A percentile compares a stretch with the other conserved stretches of the same genome.
Conservation (phyloP, 106 monocot genomes). For the Chionographis japonica region DNA sequence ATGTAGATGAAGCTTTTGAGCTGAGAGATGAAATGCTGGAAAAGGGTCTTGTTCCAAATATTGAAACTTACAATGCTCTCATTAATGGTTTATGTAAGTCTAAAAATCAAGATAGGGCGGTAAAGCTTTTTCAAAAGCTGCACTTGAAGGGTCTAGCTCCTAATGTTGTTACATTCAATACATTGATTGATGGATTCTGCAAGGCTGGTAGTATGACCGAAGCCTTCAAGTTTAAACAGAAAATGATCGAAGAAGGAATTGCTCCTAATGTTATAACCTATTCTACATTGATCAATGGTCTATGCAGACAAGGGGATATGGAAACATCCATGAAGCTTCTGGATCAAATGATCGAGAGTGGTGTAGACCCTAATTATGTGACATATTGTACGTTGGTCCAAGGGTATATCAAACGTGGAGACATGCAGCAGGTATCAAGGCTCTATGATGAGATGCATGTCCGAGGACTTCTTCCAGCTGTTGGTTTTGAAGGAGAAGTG, state of each 20-base stretch:
- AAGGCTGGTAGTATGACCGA: conserved; percentile 51
- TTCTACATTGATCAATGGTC: conserved; percentile 73
- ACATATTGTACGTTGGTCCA: conserved; percentile 54
- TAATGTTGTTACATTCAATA: conserved; percentile 75
- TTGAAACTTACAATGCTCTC: conserved; percentile 85
- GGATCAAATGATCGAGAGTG: conserved; percentile 68
- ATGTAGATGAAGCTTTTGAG: conserved; percentile 60
- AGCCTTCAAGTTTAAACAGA: conserved; percentile 78
- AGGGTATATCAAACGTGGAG: conserved; percentile 42
- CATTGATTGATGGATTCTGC: conserved; percentile 80
- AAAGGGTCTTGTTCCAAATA: conserved; percentile 50
- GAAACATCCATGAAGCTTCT: conserved; percentile 50
- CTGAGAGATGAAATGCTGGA: conserved; percentile 76
- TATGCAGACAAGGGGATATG: conserved; percentile 63
- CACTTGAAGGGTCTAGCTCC: conserved; percentile 51
- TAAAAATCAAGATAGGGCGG: conserved; percentile 69
- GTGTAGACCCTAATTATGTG: conserved; percentile 65
- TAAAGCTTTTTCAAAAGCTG: conserved; percentile 74
- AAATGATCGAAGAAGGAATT: conserved; percentile 66
- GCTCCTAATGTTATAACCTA: conserved; percentile 69
- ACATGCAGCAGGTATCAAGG: conserved; percentile 47
- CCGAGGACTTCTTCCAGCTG: conserved; percentile 42
- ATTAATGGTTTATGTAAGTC: conserved; percentile 92
- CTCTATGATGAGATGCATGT: conserved; percentile 75
- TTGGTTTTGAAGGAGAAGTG: conserved; percentile 11